These are phyloP conservation scores for Hemileccinum rubropunctum DNA, from an alignment of 768 basidiomycete genomes.

Conservation along the genomic window DNA sequence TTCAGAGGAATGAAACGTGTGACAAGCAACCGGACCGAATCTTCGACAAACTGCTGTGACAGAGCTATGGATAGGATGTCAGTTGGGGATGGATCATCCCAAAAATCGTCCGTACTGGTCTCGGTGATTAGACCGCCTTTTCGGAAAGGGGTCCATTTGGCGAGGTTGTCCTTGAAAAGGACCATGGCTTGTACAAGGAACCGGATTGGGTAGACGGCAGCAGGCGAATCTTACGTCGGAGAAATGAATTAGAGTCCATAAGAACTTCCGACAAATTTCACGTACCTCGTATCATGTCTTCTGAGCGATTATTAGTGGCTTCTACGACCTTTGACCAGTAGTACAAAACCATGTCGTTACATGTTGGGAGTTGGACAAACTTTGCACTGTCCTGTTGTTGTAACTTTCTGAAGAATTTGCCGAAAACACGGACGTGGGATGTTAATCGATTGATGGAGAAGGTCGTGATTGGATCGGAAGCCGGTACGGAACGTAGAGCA, in stretches of 20 bases:
- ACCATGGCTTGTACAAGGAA: slow-evolving; percentile 85
- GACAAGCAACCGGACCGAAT: slow-evolving; percentile 72
- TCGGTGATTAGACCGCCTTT: slow-evolving; percentile 59
- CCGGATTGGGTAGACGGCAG: slow-evolving; percentile 70
- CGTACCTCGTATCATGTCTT: slow-evolving; percentile 56
- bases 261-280: neutral
- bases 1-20: slow-evolving; percentile 84
- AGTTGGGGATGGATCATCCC: slow-evolving; percentile 2
- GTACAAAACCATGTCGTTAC: slow-evolving; percentile 66
- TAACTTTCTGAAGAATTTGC: slow-evolving; percentile 77
- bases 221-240: slow-evolving; percentile 48
- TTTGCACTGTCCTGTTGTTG: slow-evolving; percentile 58
- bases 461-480: slow-evolving; percentile 35
- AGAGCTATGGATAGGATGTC: slow-evolving; percentile 43
- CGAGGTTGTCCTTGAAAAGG: slow-evolving; percentile 78
- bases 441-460: slow-evolving; percentile 58
- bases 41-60: slow-evolving; percentile 67
- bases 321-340: slow-evolving; percentile 81
- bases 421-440: slow-evolving; percentile 67
- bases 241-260: neutral
- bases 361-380: slow-evolving; percentile 63
- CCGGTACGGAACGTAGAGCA: slow-evolving; percentile 37
- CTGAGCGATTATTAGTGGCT: slow-evolving; percentile 52
- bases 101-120: slow-evolving; percentile 43
- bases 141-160: slow-evolving; percentile 69